Evolutionary conservation across 805 yeast species (phyloP).

Genomic region (Metschnikowia lunata): DNA sequence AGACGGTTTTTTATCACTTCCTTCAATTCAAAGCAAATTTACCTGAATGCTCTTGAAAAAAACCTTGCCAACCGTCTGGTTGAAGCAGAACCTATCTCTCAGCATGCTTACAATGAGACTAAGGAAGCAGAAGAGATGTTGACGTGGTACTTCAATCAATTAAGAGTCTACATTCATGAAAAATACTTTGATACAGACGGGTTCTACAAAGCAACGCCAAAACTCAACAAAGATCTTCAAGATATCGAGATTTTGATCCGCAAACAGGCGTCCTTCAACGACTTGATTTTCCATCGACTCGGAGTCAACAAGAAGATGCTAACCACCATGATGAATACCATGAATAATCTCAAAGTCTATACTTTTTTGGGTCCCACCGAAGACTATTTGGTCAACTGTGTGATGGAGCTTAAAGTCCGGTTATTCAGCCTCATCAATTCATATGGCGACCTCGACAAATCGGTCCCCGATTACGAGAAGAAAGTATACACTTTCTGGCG

Average conservation of each 20-base stretch:
- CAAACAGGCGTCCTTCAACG: neutral
- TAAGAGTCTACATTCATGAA: neutral
- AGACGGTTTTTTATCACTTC: too few species aligned
- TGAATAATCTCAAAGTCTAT: neutral
- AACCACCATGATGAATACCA: neutral
- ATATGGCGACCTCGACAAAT: neutral
- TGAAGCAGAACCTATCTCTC: neutral
- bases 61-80: neutral
- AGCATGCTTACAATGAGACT: neutral
- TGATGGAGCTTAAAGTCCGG: conserved; percentile 1
- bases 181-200: neutral
- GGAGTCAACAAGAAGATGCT: neutral
- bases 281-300: neutral
- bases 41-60: too few species aligned
- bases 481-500: neutral
- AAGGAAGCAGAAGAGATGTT: neutral
- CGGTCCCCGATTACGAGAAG: too few species aligned
- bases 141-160: neutral
- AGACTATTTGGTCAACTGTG: neutral
- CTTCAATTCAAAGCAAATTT: too few species aligned
- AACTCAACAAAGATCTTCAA: neutral
- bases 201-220: neutral
- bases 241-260: neutral
- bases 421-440: neutral
- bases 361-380: neutral